Evolutionary conservation across 1,284 basidiomycete species (phyloP).

Genomic region (Ganoderma meredithae): DNA sequence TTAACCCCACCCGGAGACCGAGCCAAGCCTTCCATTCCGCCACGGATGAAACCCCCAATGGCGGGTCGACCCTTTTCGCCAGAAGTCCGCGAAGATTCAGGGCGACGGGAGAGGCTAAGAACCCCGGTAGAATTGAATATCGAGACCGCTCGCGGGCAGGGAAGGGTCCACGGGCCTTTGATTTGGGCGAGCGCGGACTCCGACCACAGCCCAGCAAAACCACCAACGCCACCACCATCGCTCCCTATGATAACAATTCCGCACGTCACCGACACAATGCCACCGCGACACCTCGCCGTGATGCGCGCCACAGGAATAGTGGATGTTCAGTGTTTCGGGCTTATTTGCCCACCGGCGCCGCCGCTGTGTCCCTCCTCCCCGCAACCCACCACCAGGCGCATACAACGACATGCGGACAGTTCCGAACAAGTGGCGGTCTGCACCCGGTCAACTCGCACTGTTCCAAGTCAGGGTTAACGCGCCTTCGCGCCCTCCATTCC

Average conservation of each 20-base stretch:
- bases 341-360: background rate
- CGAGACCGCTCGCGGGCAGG: too few relatives aligned
- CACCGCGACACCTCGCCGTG: constrained; percentile 3
- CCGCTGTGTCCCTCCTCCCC: background rate
- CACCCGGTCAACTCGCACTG: background rate
- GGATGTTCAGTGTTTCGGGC: background rate
- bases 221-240: background rate
- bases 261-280: background rate
- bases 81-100: background rate
- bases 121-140: too few relatives aligned
- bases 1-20: background rate
- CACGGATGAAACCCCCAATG: background rate
- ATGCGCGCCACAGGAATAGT: background rate
- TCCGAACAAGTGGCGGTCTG: background rate
- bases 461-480: background rate
- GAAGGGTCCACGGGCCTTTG: too few relatives aligned
- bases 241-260: background rate
- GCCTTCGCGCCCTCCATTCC: background rate
- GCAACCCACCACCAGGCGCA: background rate
- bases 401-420: background rate
- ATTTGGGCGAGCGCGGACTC: background rate
- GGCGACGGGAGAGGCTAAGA: too few relatives aligned
- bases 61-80: background rate
- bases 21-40: background rate
- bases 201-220: background rate